These are phyloP conservation scores for Daldinia bambusicola DNA, from an alignment of 495 filamentous ascomycete species.

Conservation along the genomic window DNA sequence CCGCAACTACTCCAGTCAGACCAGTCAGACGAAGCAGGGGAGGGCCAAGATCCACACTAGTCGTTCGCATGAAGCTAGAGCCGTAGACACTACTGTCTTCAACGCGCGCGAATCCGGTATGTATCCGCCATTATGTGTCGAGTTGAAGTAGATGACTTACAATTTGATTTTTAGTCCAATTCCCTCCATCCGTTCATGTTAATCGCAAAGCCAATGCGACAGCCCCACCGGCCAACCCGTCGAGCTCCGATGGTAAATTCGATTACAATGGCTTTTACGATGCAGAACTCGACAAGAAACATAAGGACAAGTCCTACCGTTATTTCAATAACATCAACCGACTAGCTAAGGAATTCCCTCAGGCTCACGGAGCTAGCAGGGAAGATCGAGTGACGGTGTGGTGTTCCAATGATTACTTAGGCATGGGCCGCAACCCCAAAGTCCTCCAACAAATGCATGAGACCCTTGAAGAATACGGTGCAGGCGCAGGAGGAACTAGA, in stretches of 20 bases:
- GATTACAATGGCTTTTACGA: slow-evolving; percentile 93
- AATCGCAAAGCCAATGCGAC: slow-evolving; percentile 50
- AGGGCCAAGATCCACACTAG: slow-evolving; percentile 86
- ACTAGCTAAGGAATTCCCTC: slow-evolving; percentile 93
- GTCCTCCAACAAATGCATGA: slow-evolving; percentile 94
- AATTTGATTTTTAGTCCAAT: slow-evolving; percentile 46
- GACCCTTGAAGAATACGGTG: slow-evolving; percentile 93
- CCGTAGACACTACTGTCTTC: slow-evolving; percentile 71
- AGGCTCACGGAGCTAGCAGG: slow-evolving; percentile 84
- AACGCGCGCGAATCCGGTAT: slow-evolving; percentile 67
- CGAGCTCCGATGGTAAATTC: slow-evolving; percentile 66
- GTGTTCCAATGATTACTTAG: slow-evolving; percentile 99
- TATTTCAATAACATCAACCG: slow-evolving; percentile 99
- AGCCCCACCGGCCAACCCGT: slow-evolving; percentile 32
- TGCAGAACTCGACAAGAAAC: slow-evolving; percentile 93
- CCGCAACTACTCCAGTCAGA: slow-evolving; percentile 56
- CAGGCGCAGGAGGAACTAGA: slow-evolving; percentile 92
- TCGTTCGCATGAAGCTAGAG: slow-evolving; percentile 73
- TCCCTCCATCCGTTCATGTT: slow-evolving; percentile 51
- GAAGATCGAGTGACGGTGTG: slow-evolving; percentile 96
- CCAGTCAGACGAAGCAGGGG: slow-evolving; percentile 58
- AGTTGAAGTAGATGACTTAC: slow-evolving; percentile 36
- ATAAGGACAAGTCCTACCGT: slow-evolving; percentile 98
- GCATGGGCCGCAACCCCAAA: slow-evolving; percentile 91
- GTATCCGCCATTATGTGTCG: slow-evolving; percentile 13